Percentiles rank a stretch among this genome's conserved stretches.
These are phyloP conservation scores for Aspergillus texensis DNA, from an alignment of 2,329 filamentous ascomycete species.

Conservation along the genomic window DNA sequence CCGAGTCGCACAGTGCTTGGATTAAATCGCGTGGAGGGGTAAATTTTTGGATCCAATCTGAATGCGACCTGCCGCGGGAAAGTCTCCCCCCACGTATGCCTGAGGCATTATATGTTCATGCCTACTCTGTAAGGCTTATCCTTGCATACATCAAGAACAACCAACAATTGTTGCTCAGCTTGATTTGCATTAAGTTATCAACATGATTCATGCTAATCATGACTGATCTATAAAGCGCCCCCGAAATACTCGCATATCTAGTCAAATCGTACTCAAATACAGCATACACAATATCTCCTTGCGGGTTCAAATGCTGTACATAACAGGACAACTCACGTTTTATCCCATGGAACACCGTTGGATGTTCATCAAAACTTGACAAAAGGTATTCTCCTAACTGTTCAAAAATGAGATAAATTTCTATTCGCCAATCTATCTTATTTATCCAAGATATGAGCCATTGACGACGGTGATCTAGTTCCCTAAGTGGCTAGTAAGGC, in stretches of 20 bases:
- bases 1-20: slow-evolving; percentile 18
- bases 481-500: not conserved
- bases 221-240: not conserved
- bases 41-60: slow-evolving; percentile 32
- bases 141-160: not conserved
- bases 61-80: slow-evolving; percentile 6
- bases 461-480: not conserved
- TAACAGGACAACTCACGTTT: not conserved
- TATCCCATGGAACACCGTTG: too few species aligned
- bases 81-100: slow-evolving; percentile 26
- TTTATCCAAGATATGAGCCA: not conserved
- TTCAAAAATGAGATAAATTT: too few species aligned
- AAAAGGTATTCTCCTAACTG: not conserved
- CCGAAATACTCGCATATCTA: not conserved
- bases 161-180: not conserved
- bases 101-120: slow-evolving; percentile 25
- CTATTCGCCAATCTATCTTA: not conserved
- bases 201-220: not conserved
- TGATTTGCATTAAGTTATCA: not conserved
- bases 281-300: not conserved
- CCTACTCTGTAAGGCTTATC: not conserved
- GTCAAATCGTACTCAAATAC: not conserved
- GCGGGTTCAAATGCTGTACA: not conserved
- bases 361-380: not conserved
- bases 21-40: slow-evolving; percentile 30